Evolutionary conservation across 208 protist species (phyloP).

Genomic region (Trichomonas gallinae): DNA sequence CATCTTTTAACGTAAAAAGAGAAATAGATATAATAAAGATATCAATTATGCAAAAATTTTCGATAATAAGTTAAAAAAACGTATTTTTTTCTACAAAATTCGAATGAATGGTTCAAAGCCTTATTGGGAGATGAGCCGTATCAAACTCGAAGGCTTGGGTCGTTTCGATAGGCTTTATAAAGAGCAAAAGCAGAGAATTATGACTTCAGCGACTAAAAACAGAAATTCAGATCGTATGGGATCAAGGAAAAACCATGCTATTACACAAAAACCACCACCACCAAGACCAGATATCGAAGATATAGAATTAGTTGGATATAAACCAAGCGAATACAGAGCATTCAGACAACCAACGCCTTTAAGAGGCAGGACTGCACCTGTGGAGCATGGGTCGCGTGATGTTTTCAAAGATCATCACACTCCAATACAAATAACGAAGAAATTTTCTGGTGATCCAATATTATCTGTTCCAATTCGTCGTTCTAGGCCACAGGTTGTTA

Average conservation of each 20-base stretch:
- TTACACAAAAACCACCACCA: background rate
- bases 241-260: background rate
- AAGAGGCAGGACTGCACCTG: background rate
- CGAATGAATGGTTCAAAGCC: background rate
- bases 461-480: background rate
- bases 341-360: background rate
- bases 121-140: background rate
- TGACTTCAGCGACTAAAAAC: background rate
- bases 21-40: too few species aligned
- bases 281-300: background rate
- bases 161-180: background rate
- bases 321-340: background rate
- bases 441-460: background rate
- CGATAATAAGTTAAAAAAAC: background rate
- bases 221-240: background rate
- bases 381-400: background rate
- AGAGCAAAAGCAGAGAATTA: background rate
- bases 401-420: background rate
- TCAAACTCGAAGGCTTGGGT: background rate
- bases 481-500: background rate
- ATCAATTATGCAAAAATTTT: too few species aligned
- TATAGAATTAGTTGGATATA: background rate
- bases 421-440: conserved; percentile 13
- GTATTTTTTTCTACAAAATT: background rate
- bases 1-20: too few species aligned